phyloP scores from a whole-genome alignment of 2,329 filamentous ascomycete genomes.

The Lachnellula occidentalis region DNA sequence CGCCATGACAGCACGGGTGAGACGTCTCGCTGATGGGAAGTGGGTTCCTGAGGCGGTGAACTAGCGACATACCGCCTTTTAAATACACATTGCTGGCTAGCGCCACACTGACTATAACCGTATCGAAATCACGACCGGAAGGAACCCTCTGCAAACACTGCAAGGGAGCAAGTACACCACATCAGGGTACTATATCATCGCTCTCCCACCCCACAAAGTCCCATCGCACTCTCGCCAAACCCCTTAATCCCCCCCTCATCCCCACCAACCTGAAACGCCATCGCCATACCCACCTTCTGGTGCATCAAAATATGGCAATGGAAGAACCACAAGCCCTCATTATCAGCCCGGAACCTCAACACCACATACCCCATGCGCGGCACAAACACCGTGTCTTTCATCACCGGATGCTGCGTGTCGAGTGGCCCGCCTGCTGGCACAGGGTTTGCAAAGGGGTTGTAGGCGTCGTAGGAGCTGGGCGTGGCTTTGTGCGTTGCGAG shows the following conservation, averaged over 20 bases:
- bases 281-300: slow-evolving; percentile 36
- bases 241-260: neutral
- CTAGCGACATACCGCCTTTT: too few species aligned
- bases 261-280: slow-evolving; percentile 18
- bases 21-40: too few species aligned
- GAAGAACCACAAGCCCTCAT: slow-evolving; percentile 35
- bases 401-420: slow-evolving; percentile 44
- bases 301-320: slow-evolving; percentile 36
- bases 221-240: neutral
- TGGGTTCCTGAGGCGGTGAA: too few species aligned
- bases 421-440: neutral
- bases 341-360: slow-evolving; percentile 32
- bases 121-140: too few species aligned
- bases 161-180: too few species aligned
- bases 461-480: neutral
- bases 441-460: neutral
- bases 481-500: neutral
- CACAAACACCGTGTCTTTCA: slow-evolving; percentile 34
- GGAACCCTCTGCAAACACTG: too few species aligned
- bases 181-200: too few species aligned
- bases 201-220: too few species aligned
- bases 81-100: too few species aligned
- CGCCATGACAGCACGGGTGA: too few species aligned
- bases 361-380: slow-evolving; percentile 34
- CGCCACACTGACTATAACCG: too few species aligned